Percentiles rank a stretch among this genome's conserved stretches.
phyloP scores from a whole-genome alignment of 2,329 filamentous ascomycete genomes.

The Penicillium sp. region DNA sequence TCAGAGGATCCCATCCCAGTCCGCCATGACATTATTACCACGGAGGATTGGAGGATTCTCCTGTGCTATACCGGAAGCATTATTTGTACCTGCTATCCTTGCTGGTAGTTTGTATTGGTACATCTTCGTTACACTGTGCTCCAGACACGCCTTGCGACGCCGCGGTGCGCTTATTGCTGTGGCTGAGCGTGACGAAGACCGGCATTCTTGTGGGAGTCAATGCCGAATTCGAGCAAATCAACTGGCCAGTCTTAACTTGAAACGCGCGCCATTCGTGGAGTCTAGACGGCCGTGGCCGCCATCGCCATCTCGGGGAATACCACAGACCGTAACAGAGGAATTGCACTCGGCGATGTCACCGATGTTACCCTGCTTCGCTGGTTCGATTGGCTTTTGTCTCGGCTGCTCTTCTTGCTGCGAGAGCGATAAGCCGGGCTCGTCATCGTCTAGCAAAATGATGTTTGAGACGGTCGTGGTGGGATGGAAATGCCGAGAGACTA shows the following conservation, averaged over 20 bases:
- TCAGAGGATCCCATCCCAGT: constrained; percentile 10
- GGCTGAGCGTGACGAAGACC: neutral
- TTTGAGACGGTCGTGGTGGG: too few species aligned
- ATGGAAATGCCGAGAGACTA: too few species aligned
- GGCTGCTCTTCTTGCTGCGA: neutral
- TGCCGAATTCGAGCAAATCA: neutral
- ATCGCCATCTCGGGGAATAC: neutral
- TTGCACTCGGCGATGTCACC: neutral
- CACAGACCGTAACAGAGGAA: neutral
- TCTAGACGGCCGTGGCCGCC: too few species aligned
- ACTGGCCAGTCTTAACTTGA: neutral
- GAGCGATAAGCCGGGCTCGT: neutral
- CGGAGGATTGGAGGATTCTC: too few species aligned
- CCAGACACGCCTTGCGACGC: neutral
- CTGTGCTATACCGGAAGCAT: neutral
- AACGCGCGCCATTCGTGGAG: constrained; percentile 4
- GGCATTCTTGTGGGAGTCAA: neutral
- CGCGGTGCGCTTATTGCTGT: neutral
- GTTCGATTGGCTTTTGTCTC: neutral
- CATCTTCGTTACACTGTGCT: neutral
- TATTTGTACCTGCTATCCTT: neutral
- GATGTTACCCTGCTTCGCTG: too few species aligned
- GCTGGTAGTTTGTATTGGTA: too few species aligned
- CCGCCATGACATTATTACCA: neutral
- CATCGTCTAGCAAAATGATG: too few species aligned